A percentile compares a stretch with the other conserved stretches of the same genome.
These are phyloP conservation scores for Trypanosoma theileri DNA, from an alignment of 208 protist genomes.

Conservation along the genomic window DNA sequence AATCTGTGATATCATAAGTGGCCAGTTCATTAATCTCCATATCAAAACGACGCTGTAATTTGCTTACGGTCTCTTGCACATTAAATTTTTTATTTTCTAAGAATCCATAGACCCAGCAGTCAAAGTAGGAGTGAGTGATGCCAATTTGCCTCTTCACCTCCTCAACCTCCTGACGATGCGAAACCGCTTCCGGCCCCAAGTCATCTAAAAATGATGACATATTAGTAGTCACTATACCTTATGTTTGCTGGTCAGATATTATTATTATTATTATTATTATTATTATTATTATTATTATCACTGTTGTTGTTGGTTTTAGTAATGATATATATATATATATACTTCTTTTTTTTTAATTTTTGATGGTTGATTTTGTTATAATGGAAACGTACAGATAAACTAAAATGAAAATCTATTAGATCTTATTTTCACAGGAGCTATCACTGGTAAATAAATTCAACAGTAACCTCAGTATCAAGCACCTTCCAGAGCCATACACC, in stretches of 20 bases:
- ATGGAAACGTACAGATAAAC: no score
- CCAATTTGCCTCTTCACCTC: conserved; percentile 60
- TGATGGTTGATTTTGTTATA: no score
- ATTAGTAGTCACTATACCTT: not conserved
- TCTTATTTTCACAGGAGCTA: no score
- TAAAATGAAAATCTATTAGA: no score
- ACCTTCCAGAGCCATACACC: no score
- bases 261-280: no score
- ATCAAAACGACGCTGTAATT: conserved; percentile 57
- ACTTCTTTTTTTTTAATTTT: no score
- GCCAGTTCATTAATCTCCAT: conserved; percentile 66
- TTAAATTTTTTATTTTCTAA: conserved; percentile 83
- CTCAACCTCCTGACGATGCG: conserved; percentile 60
- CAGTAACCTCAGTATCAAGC: no score
- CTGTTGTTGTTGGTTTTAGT: no score
- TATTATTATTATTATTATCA: no score
- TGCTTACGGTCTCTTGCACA: conserved; percentile 64
- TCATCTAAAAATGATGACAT: conserved; percentile 49
- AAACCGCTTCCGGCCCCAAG: conserved; percentile 48
- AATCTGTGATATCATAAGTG: conserved; percentile 54
- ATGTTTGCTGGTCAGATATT: conserved; percentile 2
- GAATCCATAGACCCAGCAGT: conserved; percentile 77
- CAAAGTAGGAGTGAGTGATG: conserved; percentile 70
- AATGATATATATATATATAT: no score
- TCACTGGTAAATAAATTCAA: no score